Percentiles rank a stretch among this genome's conserved stretches.
These are phyloP conservation scores for Tetrahymena malaccensis DNA, from an alignment of 73 alveolate species.

Conservation along the genomic window DNA sequence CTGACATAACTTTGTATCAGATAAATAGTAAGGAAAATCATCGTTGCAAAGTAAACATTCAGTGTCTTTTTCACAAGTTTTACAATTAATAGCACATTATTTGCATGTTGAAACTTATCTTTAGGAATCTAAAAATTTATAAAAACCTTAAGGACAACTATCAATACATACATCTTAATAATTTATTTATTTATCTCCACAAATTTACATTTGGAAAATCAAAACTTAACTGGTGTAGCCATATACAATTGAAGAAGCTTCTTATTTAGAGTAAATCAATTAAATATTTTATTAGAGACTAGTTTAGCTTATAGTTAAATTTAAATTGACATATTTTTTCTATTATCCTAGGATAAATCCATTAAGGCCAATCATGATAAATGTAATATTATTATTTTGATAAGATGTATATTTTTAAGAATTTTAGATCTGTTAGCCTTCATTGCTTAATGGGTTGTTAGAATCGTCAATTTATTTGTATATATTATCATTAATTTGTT, in stretches of 20 bases:
- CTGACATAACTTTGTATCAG: too few species aligned
- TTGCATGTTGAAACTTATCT: not conserved
- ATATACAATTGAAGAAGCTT: not conserved
- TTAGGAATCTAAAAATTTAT: not conserved
- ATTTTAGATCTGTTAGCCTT: too few species aligned
- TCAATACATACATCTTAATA: not conserved
- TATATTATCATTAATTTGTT: not conserved
- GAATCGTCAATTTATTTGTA: not conserved
- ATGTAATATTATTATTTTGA: too few species aligned
- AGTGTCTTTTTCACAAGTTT: not conserved
- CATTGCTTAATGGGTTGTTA: not conserved
- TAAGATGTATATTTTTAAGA: too few species aligned
- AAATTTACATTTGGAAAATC: not conserved
- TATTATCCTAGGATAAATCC: not conserved
- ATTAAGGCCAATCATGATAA: not conserved
- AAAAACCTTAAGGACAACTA: not conserved
- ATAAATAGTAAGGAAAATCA: too few species aligned
- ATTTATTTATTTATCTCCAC: not conserved
- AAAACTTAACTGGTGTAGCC: not conserved
- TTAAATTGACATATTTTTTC: too few species aligned
- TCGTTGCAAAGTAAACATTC: too few species aligned
- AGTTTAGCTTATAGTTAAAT: too few species aligned
- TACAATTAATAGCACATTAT: not conserved
- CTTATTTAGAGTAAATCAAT: not conserved
- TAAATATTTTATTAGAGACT: too few species aligned